Evolutionary conservation across 2,329 filamentous ascomycete species (phyloP), one percentile per base, ranked within the genome.

Genomic region (Capronia coronata): DNA sequence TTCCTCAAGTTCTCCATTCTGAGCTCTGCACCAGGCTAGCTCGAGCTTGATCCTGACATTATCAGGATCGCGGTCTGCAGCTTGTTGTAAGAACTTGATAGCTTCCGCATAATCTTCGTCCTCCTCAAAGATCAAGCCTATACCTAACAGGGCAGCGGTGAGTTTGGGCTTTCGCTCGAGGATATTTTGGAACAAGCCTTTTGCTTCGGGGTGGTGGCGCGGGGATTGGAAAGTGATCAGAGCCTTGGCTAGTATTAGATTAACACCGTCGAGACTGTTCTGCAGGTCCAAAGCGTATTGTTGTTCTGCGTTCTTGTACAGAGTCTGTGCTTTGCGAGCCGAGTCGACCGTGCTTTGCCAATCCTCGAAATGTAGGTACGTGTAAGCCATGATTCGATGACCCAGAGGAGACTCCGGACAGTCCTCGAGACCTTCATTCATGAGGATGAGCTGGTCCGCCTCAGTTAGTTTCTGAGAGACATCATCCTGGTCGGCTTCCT

Each of bases 101-200:
- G 94, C 93, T 61, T 87, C 77, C 40, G 79, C 75, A 61, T 87
- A 96, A 55, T 97, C 86, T 61, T 95, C 85, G 57, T 95, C 89
- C 61, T 97, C 93, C 66, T 96, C 89, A 40, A 90, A 84, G 34
- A 98, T 91, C 19, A 97, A 70, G 1, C 93, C 94, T 27, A 96
- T 81, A 0, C 93, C 93, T 39, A 97, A 86, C 54, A 98, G 73
- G 2, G 90, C 90, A 23, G 82, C 72, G 0, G 89, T 94, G 0
- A 86, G 90, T 2, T 79, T 80, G 1, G 82, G 77, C 49, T 94
- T 88, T 21, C 85, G 79, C 41, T 79, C 73, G 1, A 98, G 75
- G 3, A 97, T 86, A 23, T 78, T 78, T 59, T 95, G 83, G 59
- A 98, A 97, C 0, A 96, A 75, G n/a, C 69, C 68, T 63, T 87